These are phyloP conservation scores for Chrysoporthe austroafricana DNA, from an alignment of 2,329 filamentous ascomycete genomes.

Conservation along the genomic window DNA sequence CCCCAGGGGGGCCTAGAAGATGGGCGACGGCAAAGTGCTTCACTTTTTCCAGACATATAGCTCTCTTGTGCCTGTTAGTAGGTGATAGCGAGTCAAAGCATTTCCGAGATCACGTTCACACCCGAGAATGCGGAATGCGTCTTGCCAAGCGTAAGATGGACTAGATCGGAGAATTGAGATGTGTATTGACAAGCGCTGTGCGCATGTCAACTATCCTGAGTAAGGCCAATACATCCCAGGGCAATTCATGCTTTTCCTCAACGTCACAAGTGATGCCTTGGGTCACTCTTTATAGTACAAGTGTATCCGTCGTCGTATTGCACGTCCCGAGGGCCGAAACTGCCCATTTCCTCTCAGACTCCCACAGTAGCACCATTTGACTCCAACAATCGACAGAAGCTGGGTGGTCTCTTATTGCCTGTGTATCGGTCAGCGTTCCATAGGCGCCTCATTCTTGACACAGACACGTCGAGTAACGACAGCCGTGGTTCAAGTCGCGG, in stretches of 20 bases:
- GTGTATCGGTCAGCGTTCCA: neutral
- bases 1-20: neutral
- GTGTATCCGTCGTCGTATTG: neutral
- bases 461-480: no score
- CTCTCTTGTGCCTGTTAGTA: neutral
- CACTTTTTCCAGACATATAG: neutral
- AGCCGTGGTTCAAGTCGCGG: neutral
- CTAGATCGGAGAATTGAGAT: constrained; percentile 5
- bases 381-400: neutral
- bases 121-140: neutral
- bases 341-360: neutral
- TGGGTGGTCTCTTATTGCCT: constrained; percentile 9
- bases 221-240: neutral
- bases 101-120: neutral
- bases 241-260: neutral
- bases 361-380: neutral
- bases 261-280: neutral
- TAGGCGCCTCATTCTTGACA: no score
- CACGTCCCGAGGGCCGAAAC: neutral
- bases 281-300: neutral
- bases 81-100: neutral
- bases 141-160: neutral
- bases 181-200: neutral
- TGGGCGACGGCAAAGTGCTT: neutral
- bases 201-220: neutral